Percentiles rank a stretch among this genome's conserved stretches.
Evolutionary conservation across 2,329 filamentous ascomycete genomes (phyloP).

Genomic region (Aureobasidium mangrovei): DNA sequence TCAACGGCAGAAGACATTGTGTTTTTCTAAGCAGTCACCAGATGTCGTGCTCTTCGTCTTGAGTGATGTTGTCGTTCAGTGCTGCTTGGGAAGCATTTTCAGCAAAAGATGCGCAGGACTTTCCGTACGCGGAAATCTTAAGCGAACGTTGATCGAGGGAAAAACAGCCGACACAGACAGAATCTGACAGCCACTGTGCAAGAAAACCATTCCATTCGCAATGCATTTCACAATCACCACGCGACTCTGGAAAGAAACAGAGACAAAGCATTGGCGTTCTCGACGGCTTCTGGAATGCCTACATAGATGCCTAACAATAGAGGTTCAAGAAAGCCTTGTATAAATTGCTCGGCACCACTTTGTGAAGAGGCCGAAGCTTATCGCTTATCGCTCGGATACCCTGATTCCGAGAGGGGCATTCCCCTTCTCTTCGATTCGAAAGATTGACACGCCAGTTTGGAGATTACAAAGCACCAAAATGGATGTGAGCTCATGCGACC

Average conservation of each 20-base stretch:
- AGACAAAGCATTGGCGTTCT: too few species aligned
- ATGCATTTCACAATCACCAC: too few species aligned
- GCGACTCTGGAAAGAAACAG: too few species aligned
- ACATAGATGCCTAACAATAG: too few species aligned
- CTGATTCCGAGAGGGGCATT: not conserved
- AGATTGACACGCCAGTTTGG: not conserved
- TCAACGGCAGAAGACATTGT: slow-evolving; percentile 1
- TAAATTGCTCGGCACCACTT: not conserved
- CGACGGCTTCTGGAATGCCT: too few species aligned
- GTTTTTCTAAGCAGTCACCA: not conserved
- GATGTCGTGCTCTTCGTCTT: not conserved
- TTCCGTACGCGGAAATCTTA: not conserved
- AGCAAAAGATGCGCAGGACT: slow-evolving; percentile 6
- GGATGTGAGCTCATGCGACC: slow-evolving; percentile 1
- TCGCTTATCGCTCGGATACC: not conserved
- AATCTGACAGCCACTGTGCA: too few species aligned
- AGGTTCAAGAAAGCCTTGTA: too few species aligned
- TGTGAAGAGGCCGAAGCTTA: not conserved
- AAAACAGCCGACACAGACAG: not conserved
- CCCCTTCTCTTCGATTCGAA: slow-evolving; percentile 8
- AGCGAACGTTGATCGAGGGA: not conserved
- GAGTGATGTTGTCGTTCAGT: not conserved
- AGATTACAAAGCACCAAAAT: slow-evolving; percentile 6
- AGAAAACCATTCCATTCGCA: too few species aligned
- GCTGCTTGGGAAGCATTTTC: slow-evolving; percentile 7